Percentiles rank a stretch among this genome's conserved stretches.
Conservation (phyloP, 176 grass and related monocot genomes). For the Juncus effusus region DNA sequence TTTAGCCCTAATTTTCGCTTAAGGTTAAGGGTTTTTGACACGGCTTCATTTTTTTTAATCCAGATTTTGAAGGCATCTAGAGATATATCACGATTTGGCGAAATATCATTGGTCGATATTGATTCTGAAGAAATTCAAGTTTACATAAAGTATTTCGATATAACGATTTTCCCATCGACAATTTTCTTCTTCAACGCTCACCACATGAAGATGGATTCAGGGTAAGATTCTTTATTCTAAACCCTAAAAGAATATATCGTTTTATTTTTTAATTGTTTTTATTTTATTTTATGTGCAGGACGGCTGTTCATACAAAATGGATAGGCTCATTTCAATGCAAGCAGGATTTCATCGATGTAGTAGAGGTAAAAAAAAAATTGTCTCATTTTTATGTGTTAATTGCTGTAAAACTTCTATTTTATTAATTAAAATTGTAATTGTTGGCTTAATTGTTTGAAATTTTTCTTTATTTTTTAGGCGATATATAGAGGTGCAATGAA, state of each 20-base stretch:
- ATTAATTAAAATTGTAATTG: no score
- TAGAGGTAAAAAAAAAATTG: conserved; percentile 49
- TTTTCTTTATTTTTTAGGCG: conserved; percentile 28
- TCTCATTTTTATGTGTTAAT: background rate
- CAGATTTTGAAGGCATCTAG: conserved; percentile 54
- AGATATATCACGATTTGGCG: conserved; percentile 66
- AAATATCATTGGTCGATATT: conserved; percentile 57
- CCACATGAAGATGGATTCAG: conserved; percentile 97
- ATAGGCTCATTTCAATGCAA: conserved; percentile 84
- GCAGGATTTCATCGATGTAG: conserved; percentile 86
- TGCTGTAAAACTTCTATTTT: no score
- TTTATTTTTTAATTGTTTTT: background rate
- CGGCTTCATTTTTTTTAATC: no score
- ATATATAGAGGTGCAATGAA: conserved; percentile 91
- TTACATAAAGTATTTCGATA: conserved; percentile 89
- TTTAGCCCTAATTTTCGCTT: no score
- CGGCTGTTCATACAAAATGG: conserved; percentile 96
- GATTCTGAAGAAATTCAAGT: conserved; percentile 75
- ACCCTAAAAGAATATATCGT: no score
- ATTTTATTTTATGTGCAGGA: conserved; percentile 33
- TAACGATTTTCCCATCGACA: conserved; percentile 61
- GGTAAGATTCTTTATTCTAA: conserved; percentile 28
- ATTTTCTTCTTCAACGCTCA: conserved; percentile 98
- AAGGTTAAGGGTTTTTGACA: no score
- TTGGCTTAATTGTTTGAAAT: background rate